Percentiles rank a stretch among this genome's conserved stretches.
These are phyloP conservation scores for Boletus patriciae DNA, from an alignment of 768 basidiomycete genomes.

Conservation along the genomic window DNA sequence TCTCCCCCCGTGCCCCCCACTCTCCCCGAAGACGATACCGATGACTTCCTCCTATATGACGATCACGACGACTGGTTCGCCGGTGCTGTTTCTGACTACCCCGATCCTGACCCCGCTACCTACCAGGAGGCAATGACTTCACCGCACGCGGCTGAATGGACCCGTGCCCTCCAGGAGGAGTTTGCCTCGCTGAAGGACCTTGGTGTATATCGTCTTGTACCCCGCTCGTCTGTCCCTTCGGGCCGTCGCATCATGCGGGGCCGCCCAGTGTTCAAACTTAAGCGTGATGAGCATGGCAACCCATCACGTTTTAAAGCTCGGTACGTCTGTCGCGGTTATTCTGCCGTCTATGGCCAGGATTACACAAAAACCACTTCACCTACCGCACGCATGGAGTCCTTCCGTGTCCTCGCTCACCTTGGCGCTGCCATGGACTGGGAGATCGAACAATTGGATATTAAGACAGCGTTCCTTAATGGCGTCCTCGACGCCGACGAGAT, in stretches of 20 bases:
- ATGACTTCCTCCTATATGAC: too few species aligned
- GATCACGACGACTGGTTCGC: too few species aligned
- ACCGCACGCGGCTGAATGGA: too few species aligned
- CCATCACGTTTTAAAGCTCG: background rate
- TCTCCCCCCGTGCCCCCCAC: too few species aligned
- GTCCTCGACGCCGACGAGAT: background rate
- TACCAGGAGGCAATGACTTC: too few species aligned
- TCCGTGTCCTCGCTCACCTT: background rate
- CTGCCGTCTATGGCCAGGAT: background rate
- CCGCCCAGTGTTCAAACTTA: background rate
- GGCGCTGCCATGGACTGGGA: background rate
- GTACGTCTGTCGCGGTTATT: background rate
- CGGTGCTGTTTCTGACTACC: too few species aligned
- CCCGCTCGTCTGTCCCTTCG: background rate
- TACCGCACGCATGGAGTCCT: background rate
- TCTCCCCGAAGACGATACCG: too few species aligned
- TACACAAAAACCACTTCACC: background rate
- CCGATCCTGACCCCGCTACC: too few species aligned
- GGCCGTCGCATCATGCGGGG: background rate
- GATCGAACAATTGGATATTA: background rate
- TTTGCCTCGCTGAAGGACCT: too few species aligned
- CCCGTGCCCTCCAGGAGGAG: too few species aligned
- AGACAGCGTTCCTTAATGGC: background rate
- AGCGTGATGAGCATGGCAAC: background rate
- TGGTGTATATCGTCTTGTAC: background rate